Conservation (phyloP, 805 yeast genomes). For the Metschnikowia dekortorum region DNA sequence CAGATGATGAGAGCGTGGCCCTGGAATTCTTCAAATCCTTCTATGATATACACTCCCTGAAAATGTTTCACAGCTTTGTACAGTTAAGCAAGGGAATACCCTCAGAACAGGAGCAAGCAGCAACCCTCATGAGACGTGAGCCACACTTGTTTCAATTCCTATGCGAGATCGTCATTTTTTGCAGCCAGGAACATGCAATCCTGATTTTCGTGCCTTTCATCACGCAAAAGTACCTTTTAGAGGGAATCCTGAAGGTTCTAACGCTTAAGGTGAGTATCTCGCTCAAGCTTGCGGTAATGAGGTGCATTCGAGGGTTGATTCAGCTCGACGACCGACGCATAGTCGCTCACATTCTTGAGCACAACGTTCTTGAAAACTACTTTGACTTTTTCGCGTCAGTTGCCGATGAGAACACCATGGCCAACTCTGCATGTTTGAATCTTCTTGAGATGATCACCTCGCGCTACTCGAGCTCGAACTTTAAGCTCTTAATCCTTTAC, state of each 20-base stretch:
- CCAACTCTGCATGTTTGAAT: slow-evolving; percentile 73
- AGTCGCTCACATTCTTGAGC: slow-evolving; percentile 50
- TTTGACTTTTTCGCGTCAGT: slow-evolving; percentile 48
- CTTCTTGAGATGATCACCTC: slow-evolving; percentile 45
- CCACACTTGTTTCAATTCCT: slow-evolving; percentile 50
- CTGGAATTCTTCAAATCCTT: slow-evolving; percentile 52
- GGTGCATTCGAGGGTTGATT: slow-evolving; percentile 64
- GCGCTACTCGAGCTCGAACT: slow-evolving; percentile 24
- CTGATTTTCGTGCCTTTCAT: slow-evolving; percentile 58
- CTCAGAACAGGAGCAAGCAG: slow-evolving; percentile 2
- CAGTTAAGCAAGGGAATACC: slow-evolving; percentile 19
- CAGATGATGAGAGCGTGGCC: slow-evolving; percentile 22
- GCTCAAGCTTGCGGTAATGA: slow-evolving; percentile 59
- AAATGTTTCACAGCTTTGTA: slow-evolving; percentile 47
- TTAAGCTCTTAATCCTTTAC: slow-evolving; percentile 25
- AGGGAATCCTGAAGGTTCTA: slow-evolving; percentile 52
- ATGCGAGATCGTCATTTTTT: slow-evolving; percentile 68
- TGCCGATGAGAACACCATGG: slow-evolving; percentile 51
- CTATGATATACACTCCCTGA: slow-evolving; percentile 58
- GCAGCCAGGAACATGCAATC: slow-evolving; percentile 61
- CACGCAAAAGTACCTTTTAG: slow-evolving; percentile 52
- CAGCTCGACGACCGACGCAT: slow-evolving; percentile 60
- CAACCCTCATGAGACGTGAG: slow-evolving; percentile 21
- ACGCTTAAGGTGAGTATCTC: slow-evolving; percentile 41
- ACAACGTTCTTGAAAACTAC: slow-evolving; percentile 47